phyloP scores from a whole-genome alignment of 345 rosid species.

The Atalantia buxifolia region DNA sequence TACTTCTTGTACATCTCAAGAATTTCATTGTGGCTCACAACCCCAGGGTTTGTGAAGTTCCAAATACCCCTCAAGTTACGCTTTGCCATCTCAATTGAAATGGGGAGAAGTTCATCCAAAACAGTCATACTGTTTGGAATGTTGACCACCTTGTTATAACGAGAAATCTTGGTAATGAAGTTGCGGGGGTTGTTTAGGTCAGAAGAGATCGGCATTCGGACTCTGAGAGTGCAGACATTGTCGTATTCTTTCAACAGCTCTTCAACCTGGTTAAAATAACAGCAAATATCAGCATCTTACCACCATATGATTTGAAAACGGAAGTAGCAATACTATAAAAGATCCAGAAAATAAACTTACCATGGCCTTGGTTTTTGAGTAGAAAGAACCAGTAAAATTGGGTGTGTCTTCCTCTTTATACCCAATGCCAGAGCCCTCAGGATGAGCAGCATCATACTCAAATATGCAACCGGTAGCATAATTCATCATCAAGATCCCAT shows the following conservation, averaged over 20 bases:
- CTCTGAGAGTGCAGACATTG: slow-evolving; percentile 89
- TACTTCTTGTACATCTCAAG: slow-evolving; percentile 92
- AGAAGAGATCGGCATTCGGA: slow-evolving; percentile 91
- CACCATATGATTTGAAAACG: background rate
- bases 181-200: slow-evolving; percentile 85
- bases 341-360: slow-evolving; percentile 23
- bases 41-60: slow-evolving; percentile 97
- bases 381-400: slow-evolving; percentile 77
- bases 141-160: slow-evolving; percentile 86
- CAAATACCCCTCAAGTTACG: slow-evolving; percentile 78
- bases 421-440: slow-evolving; percentile 83
- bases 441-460: slow-evolving; percentile 79
- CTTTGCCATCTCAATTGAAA: slow-evolving; percentile 91
- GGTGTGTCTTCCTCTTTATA: slow-evolving; percentile 76
- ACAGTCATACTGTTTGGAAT: slow-evolving; percentile 94
- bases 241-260: slow-evolving; percentile 84
- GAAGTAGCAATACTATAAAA: background rate
- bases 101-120: slow-evolving; percentile 79
- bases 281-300: background rate
- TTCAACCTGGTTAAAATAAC: slow-evolving; percentile 55
- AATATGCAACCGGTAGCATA: slow-evolving; percentile 93
- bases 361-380: slow-evolving; percentile 91
- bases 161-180: slow-evolving; percentile 88
- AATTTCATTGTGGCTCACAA: slow-evolving; percentile 85
- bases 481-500: slow-evolving; percentile 68